Conservation (phyloP, 1,284 basidiomycete species). For the Sutorius eximius region DNA sequence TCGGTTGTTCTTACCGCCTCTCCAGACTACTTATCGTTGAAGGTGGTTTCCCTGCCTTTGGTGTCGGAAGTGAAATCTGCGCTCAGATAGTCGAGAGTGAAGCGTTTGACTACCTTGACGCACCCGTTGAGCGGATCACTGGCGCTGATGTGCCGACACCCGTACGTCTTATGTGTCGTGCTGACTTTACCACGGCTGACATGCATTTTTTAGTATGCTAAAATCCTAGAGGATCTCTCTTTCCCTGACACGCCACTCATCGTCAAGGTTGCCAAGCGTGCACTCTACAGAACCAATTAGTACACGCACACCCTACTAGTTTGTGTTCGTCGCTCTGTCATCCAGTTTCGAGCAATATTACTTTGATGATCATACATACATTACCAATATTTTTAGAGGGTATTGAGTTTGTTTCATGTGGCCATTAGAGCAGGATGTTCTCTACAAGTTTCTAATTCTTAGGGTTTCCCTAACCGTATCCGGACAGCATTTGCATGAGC, state of each 20-base stretch:
- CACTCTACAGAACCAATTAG: constrained; percentile 84
- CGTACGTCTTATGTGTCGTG: constrained; percentile 56
- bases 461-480: constrained; percentile 50
- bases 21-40: constrained; percentile 88
- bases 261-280: constrained; percentile 89
- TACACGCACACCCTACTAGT: constrained; percentile 10
- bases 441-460: background rate
- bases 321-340: constrained; percentile 11
- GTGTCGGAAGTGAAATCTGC: constrained; percentile 97
- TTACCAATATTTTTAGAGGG: constrained; percentile 20
- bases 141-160: constrained; percentile 97
- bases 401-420: background rate
- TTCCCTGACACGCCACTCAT: constrained; percentile 91
- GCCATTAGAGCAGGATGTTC: background rate
- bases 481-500: constrained; percentile 92
- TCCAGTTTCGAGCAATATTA: constrained; percentile 18
- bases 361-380: constrained; percentile 18
- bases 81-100: constrained; percentile 96
- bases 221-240: constrained; percentile 82
- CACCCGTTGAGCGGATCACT: constrained; percentile 95
- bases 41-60: constrained; percentile 98
- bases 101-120: constrained; percentile 96
- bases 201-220: constrained; percentile 67
- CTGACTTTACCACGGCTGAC: constrained; percentile 1
- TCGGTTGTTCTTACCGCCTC: constrained; percentile 9